Percentiles rank a stretch among this genome's conserved stretches.
phyloP scores from a whole-genome alignment of 1,284 basidiomycete species.

The Leccinum huronense region DNA sequence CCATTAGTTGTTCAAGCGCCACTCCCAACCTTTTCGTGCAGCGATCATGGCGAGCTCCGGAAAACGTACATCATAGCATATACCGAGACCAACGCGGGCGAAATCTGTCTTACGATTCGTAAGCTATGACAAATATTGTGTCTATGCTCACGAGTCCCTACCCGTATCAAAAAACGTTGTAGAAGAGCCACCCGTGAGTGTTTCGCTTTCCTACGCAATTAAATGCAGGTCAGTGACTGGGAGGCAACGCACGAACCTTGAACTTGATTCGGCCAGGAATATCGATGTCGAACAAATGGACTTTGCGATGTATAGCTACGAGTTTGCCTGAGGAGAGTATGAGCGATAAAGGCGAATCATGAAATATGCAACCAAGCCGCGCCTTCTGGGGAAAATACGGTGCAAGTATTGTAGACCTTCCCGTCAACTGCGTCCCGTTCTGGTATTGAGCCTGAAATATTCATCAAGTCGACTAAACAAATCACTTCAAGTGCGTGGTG shows the following conservation, averaged over 20 bases:
- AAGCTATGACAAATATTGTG: constrained; percentile 1
- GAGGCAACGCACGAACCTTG: constrained; percentile 62
- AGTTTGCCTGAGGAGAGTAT: constrained; percentile 60
- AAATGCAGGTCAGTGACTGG: background rate
- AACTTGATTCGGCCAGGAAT: constrained; percentile 96
- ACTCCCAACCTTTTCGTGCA: constrained; percentile 71
- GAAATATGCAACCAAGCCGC: constrained; percentile 14
- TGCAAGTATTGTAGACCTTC: constrained; percentile 90
- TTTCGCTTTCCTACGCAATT: constrained; percentile 82
- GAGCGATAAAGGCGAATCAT: background rate
- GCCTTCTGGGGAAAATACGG: constrained; percentile 88
- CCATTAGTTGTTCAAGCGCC: background rate
- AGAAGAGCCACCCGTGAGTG: constrained; percentile 76
- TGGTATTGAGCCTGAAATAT: constrained; percentile 76
- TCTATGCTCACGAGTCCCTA: constrained; percentile 28
- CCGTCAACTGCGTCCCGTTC: constrained; percentile 67
- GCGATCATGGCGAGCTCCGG: constrained; percentile 93
- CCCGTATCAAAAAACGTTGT: constrained; percentile 89
- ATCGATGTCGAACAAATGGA: constrained; percentile 98
- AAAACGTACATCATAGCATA: constrained; percentile 93
- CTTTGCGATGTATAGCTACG: constrained; percentile 87
- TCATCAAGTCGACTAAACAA: background rate
- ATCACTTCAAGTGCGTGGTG: constrained; percentile 17
- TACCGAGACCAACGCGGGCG: constrained; percentile 86
- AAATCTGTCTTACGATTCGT: constrained; percentile 53